A percentile compares a stretch with the other conserved stretches of the same genome.
Evolutionary conservation across 2,329 filamentous ascomycete species (phyloP).

Genomic region (Aspergillus brasiliensis): DNA sequence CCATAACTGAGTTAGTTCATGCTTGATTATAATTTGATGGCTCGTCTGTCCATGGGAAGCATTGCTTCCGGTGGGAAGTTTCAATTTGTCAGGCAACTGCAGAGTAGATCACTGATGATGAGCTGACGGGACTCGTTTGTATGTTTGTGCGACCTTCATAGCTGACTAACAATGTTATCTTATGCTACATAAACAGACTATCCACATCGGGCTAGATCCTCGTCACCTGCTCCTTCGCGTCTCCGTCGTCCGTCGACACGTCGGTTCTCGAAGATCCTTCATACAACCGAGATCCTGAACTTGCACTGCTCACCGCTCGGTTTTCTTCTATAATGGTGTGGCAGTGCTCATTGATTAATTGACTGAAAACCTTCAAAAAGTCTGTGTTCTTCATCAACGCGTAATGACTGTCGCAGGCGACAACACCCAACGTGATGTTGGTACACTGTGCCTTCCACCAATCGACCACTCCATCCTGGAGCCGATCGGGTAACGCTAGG

Average conservation of each 20-base stretch:
- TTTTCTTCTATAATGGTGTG: neutral
- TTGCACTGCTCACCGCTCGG: neutral
- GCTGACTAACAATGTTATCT: no score
- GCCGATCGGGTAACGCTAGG: neutral
- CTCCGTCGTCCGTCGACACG: neutral
- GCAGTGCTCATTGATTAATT: neutral
- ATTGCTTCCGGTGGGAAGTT: no score
- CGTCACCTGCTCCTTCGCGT: neutral
- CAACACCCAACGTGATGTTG: neutral
- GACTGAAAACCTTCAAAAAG: neutral
- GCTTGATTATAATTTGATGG: no score
- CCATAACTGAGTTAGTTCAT: no score
- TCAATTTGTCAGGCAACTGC: no score
- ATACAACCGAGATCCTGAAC: neutral
- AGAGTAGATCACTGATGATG: no score
- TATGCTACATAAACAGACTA: neutral
- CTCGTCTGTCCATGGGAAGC: no score
- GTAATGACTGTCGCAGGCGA: slow-evolving; percentile 1
- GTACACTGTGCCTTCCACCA: neutral
- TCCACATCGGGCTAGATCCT: neutral
- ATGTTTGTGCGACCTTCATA: no score
- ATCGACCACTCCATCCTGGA: neutral
- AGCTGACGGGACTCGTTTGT: no score
- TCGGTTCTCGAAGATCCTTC: neutral
- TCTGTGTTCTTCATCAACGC: neutral